A percentile compares a stretch with the other conserved stretches of the same genome.
phyloP scores from a whole-genome alignment of 768 basidiomycete genomes.

The Phlebiopsis gigantea region DNA sequence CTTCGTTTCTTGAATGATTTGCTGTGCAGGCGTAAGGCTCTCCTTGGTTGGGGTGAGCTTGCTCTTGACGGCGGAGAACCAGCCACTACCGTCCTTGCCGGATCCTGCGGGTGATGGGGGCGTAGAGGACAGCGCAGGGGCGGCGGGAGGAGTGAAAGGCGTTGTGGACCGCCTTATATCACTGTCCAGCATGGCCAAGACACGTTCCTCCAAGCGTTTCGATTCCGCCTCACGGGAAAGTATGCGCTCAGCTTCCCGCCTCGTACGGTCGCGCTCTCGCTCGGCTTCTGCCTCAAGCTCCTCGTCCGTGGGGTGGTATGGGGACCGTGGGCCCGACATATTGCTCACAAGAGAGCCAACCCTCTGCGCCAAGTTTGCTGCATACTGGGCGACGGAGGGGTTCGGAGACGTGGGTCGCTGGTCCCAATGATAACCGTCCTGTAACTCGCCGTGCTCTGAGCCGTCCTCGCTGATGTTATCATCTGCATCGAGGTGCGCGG shows the following conservation, averaged over 20 bases:
- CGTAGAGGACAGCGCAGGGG: constrained; percentile 21
- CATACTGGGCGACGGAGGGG: constrained; percentile 69
- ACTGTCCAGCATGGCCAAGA: constrained; percentile 70
- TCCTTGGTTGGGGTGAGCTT: constrained; percentile 77
- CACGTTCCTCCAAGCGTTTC: constrained; percentile 63
- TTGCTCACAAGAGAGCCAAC: constrained; percentile 64
- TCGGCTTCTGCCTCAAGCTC: constrained; percentile 81
- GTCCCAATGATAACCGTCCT: constrained; percentile 35
- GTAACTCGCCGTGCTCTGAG: constrained; percentile 32
- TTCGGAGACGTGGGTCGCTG: constrained; percentile 56
- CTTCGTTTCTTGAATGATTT: constrained; percentile 72
- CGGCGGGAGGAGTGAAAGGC: constrained; percentile 12
- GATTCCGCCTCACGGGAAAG: constrained; percentile 60
- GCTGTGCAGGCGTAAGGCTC: constrained; percentile 78
- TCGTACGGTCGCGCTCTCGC: constrained; percentile 67
- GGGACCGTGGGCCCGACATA: constrained; percentile 28
- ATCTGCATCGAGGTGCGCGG: constrained; percentile 53
- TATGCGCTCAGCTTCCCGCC: constrained; percentile 76
- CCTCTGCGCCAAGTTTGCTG: constrained; percentile 68
- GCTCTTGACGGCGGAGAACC: constrained; percentile 76
- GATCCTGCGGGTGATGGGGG: constrained; percentile 61
- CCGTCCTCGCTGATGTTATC: constrained; percentile 26
- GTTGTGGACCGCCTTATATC: constrained; percentile 21
- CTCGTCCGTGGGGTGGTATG: constrained; percentile 56
- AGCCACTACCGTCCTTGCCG: constrained; percentile 54